Percentiles rank a stretch among this genome's conserved stretches.
phyloP scores from a whole-genome alignment of 768 basidiomycete species.

The Lentinula aciculospora region DNA sequence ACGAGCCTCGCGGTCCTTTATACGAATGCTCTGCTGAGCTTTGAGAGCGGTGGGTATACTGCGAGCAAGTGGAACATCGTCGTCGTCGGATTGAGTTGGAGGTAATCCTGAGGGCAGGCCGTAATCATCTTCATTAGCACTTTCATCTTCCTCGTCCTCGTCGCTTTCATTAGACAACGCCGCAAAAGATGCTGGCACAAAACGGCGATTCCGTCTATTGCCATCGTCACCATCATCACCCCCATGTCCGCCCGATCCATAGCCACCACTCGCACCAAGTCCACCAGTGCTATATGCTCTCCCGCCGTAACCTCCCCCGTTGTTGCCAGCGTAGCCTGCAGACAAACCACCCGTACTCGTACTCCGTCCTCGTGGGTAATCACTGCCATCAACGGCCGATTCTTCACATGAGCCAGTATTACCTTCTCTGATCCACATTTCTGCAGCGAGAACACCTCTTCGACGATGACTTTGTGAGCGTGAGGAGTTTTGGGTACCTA shows the following conservation, averaged over 20 bases:
- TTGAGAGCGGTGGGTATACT: slow-evolving; percentile 77
- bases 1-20: slow-evolving; percentile 64
- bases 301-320: slow-evolving; percentile 14
- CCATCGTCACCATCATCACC: slow-evolving; percentile 34
- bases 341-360: neutral
- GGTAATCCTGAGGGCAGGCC: slow-evolving; percentile 19
- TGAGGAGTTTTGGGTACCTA: neutral
- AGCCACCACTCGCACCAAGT: slow-evolving; percentile 8
- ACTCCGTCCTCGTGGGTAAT: slow-evolving; percentile 16
- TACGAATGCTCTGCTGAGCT: slow-evolving; percentile 77
- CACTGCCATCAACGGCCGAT: neutral
- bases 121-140: slow-evolving; percentile 23
- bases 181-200: slow-evolving; percentile 16
- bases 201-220: slow-evolving; percentile 10
- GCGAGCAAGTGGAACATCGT: slow-evolving; percentile 81
- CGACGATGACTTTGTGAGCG: neutral
- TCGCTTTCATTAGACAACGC: slow-evolving; percentile 28
- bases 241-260: slow-evolving; percentile 21
- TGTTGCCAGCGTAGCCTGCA: slow-evolving; percentile 13
- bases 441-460: neutral
- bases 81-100: slow-evolving; percentile 31
- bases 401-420: neutral
- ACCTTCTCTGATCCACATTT: slow-evolving; percentile 4
- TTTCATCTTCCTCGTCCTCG: slow-evolving; percentile 28
- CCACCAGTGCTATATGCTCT: slow-evolving; percentile 4